A percentile compares a stretch with the other conserved stretches of the same genome.
Evolutionary conservation across 768 basidiomycete genomes (phyloP).

Genomic region (Crepidotus variabilis): DNA sequence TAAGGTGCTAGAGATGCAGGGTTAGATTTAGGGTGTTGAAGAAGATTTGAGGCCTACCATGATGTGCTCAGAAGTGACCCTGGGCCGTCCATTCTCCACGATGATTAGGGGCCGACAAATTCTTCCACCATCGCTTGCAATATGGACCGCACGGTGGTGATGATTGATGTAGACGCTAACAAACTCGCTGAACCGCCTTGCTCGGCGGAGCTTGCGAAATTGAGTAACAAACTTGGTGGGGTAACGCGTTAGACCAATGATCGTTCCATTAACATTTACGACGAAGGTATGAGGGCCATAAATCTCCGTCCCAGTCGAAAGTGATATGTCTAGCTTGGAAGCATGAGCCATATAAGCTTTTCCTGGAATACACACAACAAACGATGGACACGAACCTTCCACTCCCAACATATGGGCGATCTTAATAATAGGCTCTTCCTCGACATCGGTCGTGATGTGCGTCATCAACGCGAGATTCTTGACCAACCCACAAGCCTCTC

Average conservation of each 20-base stretch:
- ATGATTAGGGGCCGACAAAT: conserved; percentile 98
- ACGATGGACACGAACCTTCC: conserved; percentile 58
- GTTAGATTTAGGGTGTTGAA: neutral
- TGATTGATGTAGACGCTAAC: conserved; percentile 95
- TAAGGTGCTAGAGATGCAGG: conserved; percentile 56
- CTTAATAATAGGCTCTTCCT: conserved; percentile 89
- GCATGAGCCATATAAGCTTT: neutral
- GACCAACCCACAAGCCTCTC: conserved; percentile 97
- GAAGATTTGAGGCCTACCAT: conserved; percentile 34
- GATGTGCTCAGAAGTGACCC: conserved; percentile 80
- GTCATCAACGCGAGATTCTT: conserved; percentile 99
- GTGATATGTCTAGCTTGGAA: conserved; percentile 66
- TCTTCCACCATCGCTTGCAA: conserved; percentile 94
- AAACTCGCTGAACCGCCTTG: conserved; percentile 91
- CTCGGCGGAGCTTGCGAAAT: conserved; percentile 90
- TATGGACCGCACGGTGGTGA: conserved; percentile 92
- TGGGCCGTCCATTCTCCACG: conserved; percentile 76
- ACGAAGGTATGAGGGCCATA: conserved; percentile 91
- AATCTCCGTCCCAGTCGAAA: conserved; percentile 92
- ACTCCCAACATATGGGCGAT: conserved; percentile 95
- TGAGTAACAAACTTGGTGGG: conserved; percentile 83
- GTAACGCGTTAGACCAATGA: conserved; percentile 88
- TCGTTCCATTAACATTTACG: conserved; percentile 95
- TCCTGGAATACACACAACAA: neutral
- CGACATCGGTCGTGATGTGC: conserved; percentile 98